These are phyloP conservation scores for Austroboletus eburneus DNA, from an alignment of 768 basidiomycete species.

Conservation along the genomic window DNA sequence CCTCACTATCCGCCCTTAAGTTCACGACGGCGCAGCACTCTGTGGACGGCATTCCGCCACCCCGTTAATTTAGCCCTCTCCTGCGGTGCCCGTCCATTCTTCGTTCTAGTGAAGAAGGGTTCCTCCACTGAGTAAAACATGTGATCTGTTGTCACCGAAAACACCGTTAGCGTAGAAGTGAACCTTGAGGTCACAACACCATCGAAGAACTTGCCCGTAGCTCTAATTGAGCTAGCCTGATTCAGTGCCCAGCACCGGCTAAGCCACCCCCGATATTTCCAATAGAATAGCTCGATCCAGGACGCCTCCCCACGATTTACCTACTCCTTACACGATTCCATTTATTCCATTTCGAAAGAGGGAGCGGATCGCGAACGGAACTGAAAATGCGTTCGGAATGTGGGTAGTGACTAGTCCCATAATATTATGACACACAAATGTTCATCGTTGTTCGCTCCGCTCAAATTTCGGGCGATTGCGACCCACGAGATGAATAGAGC, in stretches of 20 bases:
- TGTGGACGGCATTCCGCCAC: neutral
- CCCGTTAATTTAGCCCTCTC: neutral
- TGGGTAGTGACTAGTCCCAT: too few relatives aligned
- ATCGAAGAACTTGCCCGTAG: neutral
- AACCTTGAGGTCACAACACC: too few relatives aligned
- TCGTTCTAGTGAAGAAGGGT: too few relatives aligned
- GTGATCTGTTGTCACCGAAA: neutral
- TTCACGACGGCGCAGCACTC: constrained; percentile 3
- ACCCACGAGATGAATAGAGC: too few relatives aligned
- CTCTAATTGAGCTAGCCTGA: neutral
- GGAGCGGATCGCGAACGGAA: constrained; percentile 13
- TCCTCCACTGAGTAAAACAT: neutral
- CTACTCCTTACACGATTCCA: neutral
- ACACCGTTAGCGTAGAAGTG: neutral
- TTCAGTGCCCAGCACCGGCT: too few relatives aligned
- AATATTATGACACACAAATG: too few relatives aligned
- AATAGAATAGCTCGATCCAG: neutral
- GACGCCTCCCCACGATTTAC: constrained; percentile 1
- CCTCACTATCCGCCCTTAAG: constrained; percentile 8
- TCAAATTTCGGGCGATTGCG: constrained; percentile 13
- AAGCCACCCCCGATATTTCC: neutral
- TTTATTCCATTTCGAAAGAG: constrained; percentile 1
- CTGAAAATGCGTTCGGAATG: neutral
- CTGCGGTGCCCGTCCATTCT: too few relatives aligned
- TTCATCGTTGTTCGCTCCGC: neutral